These are phyloP conservation scores for Borealophlyctis nickersoniae DNA, from an alignment of 192 early-diverging fungal genomes.

Conservation along the genomic window DNA sequence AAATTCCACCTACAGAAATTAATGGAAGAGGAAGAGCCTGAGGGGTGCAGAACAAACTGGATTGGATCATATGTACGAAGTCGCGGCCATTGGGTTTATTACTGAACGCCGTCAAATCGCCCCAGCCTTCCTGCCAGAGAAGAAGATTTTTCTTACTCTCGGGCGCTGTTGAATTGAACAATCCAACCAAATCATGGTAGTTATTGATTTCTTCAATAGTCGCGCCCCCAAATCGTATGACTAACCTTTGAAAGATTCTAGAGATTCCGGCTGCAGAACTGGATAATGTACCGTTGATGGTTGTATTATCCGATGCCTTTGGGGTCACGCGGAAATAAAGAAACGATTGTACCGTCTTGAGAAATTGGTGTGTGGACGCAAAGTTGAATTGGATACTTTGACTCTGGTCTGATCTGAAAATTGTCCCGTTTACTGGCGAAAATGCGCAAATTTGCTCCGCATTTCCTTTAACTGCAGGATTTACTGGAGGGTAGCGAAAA, in stretches of 20 bases:
- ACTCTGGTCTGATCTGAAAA: background rate
- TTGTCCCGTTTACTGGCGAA: background rate
- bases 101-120: background rate
- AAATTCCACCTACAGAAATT: background rate
- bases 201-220: background rate
- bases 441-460: no score
- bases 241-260: background rate
- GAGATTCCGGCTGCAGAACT: background rate
- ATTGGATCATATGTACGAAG: background rate
- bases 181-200: background rate
- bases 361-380: background rate
- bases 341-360: background rate
- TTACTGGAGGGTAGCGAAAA: background rate
- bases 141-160: background rate
- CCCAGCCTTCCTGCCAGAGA: background rate
- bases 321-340: background rate
- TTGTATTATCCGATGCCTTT: background rate
- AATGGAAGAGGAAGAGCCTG: background rate
- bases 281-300: background rate
- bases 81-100: background rate
- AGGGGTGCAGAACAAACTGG: background rate
- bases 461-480: background rate
- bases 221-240: background rate
- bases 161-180: background rate
- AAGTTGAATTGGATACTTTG: background rate